phyloP scores from a whole-genome alignment of 139 green algal genomes.

The Chlorella vulgaris region DNA sequence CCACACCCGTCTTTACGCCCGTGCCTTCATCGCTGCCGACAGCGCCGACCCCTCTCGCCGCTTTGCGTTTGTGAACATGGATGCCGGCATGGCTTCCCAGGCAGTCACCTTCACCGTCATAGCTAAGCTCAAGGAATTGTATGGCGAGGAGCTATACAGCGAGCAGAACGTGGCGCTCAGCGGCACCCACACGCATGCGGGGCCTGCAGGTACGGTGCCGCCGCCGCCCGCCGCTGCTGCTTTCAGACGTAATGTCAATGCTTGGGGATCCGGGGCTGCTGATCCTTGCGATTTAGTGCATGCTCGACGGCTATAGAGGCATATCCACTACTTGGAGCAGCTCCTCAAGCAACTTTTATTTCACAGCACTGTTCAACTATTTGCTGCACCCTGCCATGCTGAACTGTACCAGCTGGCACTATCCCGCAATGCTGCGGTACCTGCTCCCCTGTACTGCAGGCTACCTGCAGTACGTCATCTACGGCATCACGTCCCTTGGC shows the following conservation, averaged over 20 bases:
- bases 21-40: slow-evolving; percentile 75
- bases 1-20: slow-evolving; percentile 77
- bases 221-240: not conserved
- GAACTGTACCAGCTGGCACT: not conserved
- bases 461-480: slow-evolving; percentile 84
- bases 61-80: slow-evolving; percentile 82
- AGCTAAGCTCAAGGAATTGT: slow-evolving; percentile 62
- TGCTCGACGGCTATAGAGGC: too few relatives aligned
- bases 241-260: not conserved
- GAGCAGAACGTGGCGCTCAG: slow-evolving; percentile 79
- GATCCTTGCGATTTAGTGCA: too few relatives aligned
- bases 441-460: slow-evolving; percentile 30
- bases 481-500: slow-evolving; percentile 77
- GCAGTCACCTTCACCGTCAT: slow-evolving; percentile 77
- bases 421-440: not conserved
- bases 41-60: slow-evolving; percentile 47
- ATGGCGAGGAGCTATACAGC: slow-evolving; percentile 75
- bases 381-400: not conserved
- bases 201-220: slow-evolving; percentile 47
- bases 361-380: too few relatives aligned
- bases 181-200: slow-evolving; percentile 85
- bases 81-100: slow-evolving; percentile 89
- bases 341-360: too few relatives aligned
- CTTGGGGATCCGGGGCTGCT: too few relatives aligned
- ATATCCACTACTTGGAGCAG: too few relatives aligned